Evolutionary conservation across 1,284 basidiomycete species (phyloP).

Genomic region (Chiua sp.): DNA sequence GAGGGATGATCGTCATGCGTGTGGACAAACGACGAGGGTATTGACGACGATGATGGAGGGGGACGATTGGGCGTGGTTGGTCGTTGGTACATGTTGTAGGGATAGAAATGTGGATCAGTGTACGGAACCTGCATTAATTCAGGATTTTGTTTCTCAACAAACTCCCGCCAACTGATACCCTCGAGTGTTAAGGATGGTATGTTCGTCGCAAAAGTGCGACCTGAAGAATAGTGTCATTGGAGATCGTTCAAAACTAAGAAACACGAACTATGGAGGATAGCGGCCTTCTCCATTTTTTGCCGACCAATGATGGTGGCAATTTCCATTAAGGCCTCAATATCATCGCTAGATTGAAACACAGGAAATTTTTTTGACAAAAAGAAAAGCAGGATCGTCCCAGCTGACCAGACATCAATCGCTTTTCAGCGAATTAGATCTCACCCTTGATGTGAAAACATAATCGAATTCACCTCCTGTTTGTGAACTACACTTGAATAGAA

Average conservation of each 20-base stretch:
- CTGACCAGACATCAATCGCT: constrained; percentile 98
- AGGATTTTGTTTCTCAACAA: constrained; percentile 82
- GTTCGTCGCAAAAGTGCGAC: constrained; percentile 86
- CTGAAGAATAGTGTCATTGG: constrained; percentile 46
- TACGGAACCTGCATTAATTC: constrained; percentile 63
- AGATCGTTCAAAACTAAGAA: constrained; percentile 9
- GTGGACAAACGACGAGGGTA: constrained; percentile 17
- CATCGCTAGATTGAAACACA: constrained; percentile 93
- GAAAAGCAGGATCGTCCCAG: constrained; percentile 91
- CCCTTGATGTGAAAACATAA: constrained; percentile 4
- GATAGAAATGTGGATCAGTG: constrained; percentile 58
- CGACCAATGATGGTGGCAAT: constrained; percentile 90
- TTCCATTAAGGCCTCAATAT: constrained; percentile 96
- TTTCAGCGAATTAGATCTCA: constrained; percentile 16
- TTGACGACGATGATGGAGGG: constrained; percentile 43
- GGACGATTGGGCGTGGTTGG: constrained; percentile 24
- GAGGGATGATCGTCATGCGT: constrained; percentile 26
- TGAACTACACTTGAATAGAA: constrained; percentile 93
- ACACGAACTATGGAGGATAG: constrained; percentile 86
- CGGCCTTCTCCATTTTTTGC: constrained; percentile 84
- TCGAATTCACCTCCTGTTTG: constrained; percentile 82
- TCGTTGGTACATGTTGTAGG: constrained; percentile 42
- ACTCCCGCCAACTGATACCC: constrained; percentile 71
- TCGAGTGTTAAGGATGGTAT: constrained; percentile 74
- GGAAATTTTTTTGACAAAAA: constrained; percentile 95